phyloP scores from a whole-genome alignment of 192 early-diverging fungal species.

The Nowakowskiella sp. region DNA sequence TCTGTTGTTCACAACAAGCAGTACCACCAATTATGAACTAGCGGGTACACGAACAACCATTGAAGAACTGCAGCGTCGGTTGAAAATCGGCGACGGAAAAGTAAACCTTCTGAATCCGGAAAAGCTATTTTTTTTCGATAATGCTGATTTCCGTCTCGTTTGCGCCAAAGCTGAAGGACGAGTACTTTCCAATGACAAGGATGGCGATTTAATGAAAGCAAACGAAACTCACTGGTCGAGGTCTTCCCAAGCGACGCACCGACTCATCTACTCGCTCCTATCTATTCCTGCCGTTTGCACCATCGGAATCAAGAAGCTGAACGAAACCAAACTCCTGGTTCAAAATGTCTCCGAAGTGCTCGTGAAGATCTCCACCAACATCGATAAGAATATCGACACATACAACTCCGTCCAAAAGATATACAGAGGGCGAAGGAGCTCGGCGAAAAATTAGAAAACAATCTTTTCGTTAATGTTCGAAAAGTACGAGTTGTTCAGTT shows the following conservation, averaged over 20 bases:
- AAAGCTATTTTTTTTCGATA: conserved; percentile 1
- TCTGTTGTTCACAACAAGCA: neutral
- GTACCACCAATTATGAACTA: conserved; percentile 1
- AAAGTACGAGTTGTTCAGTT: too few species aligned
- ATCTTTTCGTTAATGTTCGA: too few species aligned
- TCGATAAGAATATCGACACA: neutral
- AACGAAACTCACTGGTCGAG: too few species aligned
- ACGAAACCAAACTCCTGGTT: too few species aligned
- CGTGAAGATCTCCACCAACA: neutral
- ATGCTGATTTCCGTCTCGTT: conserved; percentile 1
- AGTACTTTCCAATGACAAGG: conserved; percentile 1
- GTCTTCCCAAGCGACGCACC: too few species aligned
- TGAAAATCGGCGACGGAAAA: neutral
- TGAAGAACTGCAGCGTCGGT: neutral
- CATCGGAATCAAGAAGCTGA: too few species aligned
- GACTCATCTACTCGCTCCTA: too few species aligned
- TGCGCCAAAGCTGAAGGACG: conserved; percentile 2
- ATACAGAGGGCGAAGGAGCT: too few species aligned
- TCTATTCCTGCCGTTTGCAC: too few species aligned
- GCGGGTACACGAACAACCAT: neutral
- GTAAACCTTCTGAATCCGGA: neutral
- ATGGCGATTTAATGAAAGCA: neutral
- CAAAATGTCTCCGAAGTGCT: neutral
- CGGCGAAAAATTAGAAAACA: too few species aligned
- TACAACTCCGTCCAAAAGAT: too few species aligned